Conservation (phyloP, 2,329 filamentous ascomycete species). For the Claviceps digitariae region DNA sequence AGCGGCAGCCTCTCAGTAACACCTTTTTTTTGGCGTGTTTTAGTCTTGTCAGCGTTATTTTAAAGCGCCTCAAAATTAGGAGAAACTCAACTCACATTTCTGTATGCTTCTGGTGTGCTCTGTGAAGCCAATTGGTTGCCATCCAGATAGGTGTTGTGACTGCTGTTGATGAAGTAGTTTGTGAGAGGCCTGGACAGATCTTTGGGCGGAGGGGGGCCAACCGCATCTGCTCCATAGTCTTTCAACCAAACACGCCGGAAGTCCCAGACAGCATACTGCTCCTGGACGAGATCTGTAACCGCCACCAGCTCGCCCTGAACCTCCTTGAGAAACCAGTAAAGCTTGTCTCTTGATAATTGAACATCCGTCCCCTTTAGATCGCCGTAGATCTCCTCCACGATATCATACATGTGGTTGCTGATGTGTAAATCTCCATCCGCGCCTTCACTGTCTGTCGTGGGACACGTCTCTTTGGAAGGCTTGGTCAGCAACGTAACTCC, state of each 20-base stretch:
- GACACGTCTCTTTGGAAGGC: slow-evolving; percentile 13
- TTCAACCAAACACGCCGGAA: slow-evolving; percentile 37
- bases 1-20: slow-evolving; percentile 65
- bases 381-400: slow-evolving; percentile 34
- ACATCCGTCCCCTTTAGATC: slow-evolving; percentile 23
- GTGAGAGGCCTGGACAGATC: slow-evolving; percentile 58
- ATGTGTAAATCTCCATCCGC: slow-evolving; percentile 24
- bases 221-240: slow-evolving; percentile 29
- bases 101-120: slow-evolving; percentile 67
- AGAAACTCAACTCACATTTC: slow-evolving; percentile 40
- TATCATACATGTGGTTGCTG: slow-evolving; percentile 33
- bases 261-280: slow-evolving; percentile 31
- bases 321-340: slow-evolving; percentile 34
- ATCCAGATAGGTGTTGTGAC: slow-evolving; percentile 85
- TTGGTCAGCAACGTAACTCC: slow-evolving; percentile 16
- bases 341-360: slow-evolving; percentile 20
- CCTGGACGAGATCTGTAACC: slow-evolving; percentile 19
- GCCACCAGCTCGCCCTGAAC: slow-evolving; percentile 32
- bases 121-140: slow-evolving; percentile 75
- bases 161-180: slow-evolving; percentile 90
- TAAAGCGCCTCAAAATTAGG: background rate
- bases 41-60: background rate
- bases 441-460: slow-evolving; percentile 11
- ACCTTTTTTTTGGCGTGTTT: slow-evolving; percentile 31
- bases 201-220: slow-evolving; percentile 30